These are phyloP conservation scores for Gigaspora rosea DNA, from an alignment of 192 early-diverging fungal genomes.

Conservation along the genomic window DNA sequence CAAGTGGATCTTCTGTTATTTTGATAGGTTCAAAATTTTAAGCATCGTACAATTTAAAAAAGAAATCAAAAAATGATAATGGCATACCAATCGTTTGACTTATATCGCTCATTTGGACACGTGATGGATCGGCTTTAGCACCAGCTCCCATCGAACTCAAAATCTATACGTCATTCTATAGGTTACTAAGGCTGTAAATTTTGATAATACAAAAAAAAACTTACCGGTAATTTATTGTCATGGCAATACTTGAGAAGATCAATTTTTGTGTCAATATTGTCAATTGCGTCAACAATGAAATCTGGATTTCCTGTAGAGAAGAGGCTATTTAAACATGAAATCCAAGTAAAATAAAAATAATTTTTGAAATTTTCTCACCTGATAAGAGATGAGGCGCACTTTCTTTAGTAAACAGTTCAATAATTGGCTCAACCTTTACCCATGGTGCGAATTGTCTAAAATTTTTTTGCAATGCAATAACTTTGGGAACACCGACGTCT, in stretches of 20 bases:
- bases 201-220: background rate
- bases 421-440: constrained; percentile 72
- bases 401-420: constrained; percentile 74
- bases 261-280: constrained; percentile 94
- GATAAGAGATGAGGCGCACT: constrained; percentile 68
- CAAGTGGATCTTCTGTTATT: constrained; percentile 86
- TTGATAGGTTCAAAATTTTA: background rate
- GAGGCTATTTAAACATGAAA: constrained; percentile 35
- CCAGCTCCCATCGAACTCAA: constrained; percentile 97
- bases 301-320: constrained; percentile 72
- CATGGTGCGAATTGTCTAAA: constrained; percentile 80
- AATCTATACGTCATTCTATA: constrained; percentile 21
- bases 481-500: constrained; percentile 90
- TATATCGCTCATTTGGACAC: constrained; percentile 96
- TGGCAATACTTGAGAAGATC: constrained; percentile 87
- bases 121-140: constrained; percentile 95
- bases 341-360: background rate
- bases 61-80: background rate
- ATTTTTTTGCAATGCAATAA: constrained; percentile 68
- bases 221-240: constrained; percentile 66
- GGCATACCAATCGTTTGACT: constrained; percentile 77
- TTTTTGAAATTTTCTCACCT: constrained; percentile 46
- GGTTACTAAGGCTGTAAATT: background rate
- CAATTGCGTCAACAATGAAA: constrained; percentile 88
- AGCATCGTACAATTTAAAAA: background rate